Evolutionary conservation across 345 rosid species (phyloP).

Genomic region (Combretum micranthum): DNA sequence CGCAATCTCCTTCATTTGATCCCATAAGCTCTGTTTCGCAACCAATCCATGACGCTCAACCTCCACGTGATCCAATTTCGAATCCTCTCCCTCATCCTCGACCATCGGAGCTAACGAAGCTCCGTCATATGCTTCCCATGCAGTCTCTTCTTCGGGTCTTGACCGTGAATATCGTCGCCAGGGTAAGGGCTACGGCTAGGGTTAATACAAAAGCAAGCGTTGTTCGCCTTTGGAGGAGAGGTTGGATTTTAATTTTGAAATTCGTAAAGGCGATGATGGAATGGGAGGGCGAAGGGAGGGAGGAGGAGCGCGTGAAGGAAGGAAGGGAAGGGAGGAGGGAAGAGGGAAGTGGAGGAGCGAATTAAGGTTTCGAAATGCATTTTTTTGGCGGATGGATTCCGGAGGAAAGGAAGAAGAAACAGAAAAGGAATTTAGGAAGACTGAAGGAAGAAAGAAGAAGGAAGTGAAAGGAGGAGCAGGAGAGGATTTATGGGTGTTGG

Average conservation of each 20-base stretch:
- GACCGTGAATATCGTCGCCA: conserved; percentile 18
- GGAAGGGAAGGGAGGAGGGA: conserved; percentile 10
- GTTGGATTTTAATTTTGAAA: conserved; percentile 4
- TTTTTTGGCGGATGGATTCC: background rate
- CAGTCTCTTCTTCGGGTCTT: background rate
- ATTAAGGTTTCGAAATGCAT: conserved; percentile 36
- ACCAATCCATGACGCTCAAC: conserved; percentile 28
- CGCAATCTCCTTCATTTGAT: conserved; percentile 76
- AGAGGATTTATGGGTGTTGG: background rate
- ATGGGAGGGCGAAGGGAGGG: conserved; percentile 5
- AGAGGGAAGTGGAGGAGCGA: conserved; percentile 16
- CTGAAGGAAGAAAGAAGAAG: background rate
- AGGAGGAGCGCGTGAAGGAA: conserved; percentile 9
- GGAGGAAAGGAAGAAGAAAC: background rate
- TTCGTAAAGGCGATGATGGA: too few species aligned
- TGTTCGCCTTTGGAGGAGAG: background rate
- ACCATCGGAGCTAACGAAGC: conserved; percentile 3
- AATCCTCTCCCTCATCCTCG: conserved; percentile 13
- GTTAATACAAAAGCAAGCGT: conserved; percentile 22
- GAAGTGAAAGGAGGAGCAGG: background rate
- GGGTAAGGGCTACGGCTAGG: background rate
- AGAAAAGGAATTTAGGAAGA: background rate
- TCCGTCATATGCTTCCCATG: background rate
- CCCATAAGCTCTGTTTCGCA: conserved; percentile 55
- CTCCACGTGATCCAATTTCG: conserved; percentile 5